These are phyloP conservation scores for Cucumis melo DNA, from an alignment of 306 rosid genomes.

Conservation along the genomic window DNA sequence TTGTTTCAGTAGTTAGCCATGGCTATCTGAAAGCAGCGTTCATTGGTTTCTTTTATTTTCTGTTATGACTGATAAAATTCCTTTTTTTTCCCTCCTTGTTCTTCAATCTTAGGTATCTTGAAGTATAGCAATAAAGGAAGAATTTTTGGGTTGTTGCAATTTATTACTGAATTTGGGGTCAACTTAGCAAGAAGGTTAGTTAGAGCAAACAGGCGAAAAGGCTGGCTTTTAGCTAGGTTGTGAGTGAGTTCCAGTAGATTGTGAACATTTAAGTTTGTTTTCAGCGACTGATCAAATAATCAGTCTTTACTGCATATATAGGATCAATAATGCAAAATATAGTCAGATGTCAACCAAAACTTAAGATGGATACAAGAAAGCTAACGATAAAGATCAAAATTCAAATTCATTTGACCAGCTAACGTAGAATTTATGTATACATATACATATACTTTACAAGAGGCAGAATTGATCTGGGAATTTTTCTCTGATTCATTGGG, in stretches of 20 bases:
- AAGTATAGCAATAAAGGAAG: slow-evolving; percentile 2
- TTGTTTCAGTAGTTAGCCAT: not conserved
- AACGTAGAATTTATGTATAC: not conserved
- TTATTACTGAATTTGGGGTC: slow-evolving; percentile 5
- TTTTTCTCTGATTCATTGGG: not conserved
- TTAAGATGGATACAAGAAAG: not conserved
- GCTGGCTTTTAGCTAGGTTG: not conserved
- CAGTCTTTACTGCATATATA: not conserved
- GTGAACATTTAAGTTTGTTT: not conserved
- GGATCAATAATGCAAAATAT: not conserved
- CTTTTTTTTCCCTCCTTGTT: not conserved
- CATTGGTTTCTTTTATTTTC: not conserved
- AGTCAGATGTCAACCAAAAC: not conserved
- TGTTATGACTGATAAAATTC: not conserved
- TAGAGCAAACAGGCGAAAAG: not conserved
- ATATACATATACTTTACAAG: not conserved
- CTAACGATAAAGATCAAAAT: not conserved
- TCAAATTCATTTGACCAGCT: not conserved
- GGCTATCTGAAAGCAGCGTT: not conserved
- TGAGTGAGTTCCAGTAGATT: not conserved
- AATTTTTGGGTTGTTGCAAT: not conserved
- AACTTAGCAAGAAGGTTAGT: slow-evolving; percentile 1
- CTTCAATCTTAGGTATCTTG: not conserved
- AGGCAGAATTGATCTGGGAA: not conserved
- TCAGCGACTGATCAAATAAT: not conserved